phyloP scores from a whole-genome alignment of 495 filamentous ascomycete species.

The Pseudevernia furfuracea region DNA sequence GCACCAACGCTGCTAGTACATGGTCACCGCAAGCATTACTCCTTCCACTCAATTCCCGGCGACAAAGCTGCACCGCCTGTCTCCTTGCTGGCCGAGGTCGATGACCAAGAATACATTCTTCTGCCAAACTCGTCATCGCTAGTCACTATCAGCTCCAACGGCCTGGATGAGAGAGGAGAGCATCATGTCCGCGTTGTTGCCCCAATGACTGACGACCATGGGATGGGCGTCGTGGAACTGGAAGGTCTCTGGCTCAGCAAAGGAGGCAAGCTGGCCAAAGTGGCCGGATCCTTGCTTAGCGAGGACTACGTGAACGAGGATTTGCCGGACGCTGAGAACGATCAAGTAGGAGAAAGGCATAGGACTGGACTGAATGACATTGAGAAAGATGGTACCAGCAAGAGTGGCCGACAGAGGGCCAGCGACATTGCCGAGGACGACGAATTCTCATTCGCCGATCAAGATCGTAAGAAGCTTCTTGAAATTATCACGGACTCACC shows the following conservation, averaged over 20 bases:
- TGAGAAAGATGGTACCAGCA: slow-evolving; percentile 13
- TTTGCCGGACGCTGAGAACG: slow-evolving; percentile 22
- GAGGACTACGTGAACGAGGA: slow-evolving; percentile 29
- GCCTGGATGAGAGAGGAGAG: slow-evolving; percentile 24
- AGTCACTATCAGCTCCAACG: slow-evolving; percentile 27
- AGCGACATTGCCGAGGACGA: slow-evolving; percentile 10
- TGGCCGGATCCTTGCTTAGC: slow-evolving; percentile 23
- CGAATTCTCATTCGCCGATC: slow-evolving; percentile 3
- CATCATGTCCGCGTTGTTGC: slow-evolving; percentile 34
- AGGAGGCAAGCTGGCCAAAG: slow-evolving; percentile 29
- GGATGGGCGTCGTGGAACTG: slow-evolving; percentile 30
- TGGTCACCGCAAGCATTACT: slow-evolving; percentile 22
- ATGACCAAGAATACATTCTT: slow-evolving; percentile 35
- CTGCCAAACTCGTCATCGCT: slow-evolving; percentile 29
- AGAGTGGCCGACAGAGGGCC: slow-evolving; percentile 9
- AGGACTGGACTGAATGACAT: slow-evolving; percentile 22
- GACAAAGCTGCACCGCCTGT: slow-evolving; percentile 29
- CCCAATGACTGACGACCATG: slow-evolving; percentile 32
- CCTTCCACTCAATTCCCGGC: slow-evolving; percentile 26
- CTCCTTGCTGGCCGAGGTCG: slow-evolving; percentile 32
- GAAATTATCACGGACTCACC: slow-evolving; percentile 35
- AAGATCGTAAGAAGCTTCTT: slow-evolving; percentile 27
- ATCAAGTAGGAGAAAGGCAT: slow-evolving; percentile 26
- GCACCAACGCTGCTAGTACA: slow-evolving; percentile 2
- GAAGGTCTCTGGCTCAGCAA: slow-evolving; percentile 36